Percentiles rank a stretch among this genome's conserved stretches.
Evolutionary conservation across 1,139 yeast species (phyloP).

Genomic region (Saccharomyces pastorianus): DNA sequence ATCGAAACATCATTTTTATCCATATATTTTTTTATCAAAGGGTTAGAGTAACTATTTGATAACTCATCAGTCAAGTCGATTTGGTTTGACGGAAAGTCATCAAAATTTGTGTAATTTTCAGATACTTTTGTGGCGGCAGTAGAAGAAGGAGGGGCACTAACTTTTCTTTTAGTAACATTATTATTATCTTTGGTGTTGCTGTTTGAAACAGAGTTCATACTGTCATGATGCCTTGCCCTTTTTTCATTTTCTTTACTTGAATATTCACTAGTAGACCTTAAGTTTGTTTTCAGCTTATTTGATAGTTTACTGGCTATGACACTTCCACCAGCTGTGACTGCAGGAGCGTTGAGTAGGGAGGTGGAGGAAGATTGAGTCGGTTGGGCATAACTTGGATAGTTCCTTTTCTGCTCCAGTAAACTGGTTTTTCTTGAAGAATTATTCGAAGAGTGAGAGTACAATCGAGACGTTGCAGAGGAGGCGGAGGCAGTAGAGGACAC

Average conservation of each 20-base stretch:
- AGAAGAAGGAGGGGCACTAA: conserved; percentile 19
- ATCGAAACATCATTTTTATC: conserved; percentile 5
- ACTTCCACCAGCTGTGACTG: not conserved
- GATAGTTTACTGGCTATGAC: conserved; percentile 4
- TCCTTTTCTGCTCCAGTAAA: not conserved
- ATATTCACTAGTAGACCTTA: conserved; percentile 25
- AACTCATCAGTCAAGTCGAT: conserved; percentile 28
- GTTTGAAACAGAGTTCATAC: conserved; percentile 2
- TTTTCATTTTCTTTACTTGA: conserved; percentile 8
- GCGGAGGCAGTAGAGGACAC: conserved; percentile 4
- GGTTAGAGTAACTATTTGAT: conserved; percentile 19
- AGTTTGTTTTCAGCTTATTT: conserved; percentile 10
- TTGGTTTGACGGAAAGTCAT: conserved; percentile 4
- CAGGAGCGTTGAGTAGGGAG: not conserved
- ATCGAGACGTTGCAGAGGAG: conserved; percentile 11
- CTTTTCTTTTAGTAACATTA: conserved; percentile 12
- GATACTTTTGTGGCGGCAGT: not conserved
- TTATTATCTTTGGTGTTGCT: conserved; percentile 6
- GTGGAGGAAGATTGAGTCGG: conserved; percentile 26
- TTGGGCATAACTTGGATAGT: conserved; percentile 29
- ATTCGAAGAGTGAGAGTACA: conserved; percentile 7
- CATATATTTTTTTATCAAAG: conserved; percentile 24
- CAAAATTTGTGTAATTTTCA: not conserved
- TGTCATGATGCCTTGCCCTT: not conserved
- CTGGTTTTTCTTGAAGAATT: conserved; percentile 11